Evolutionary conservation across 495 filamentous ascomycete genomes (phyloP), one percentile per base, ranked within the genome.

Genomic region (Zalerion maritima): DNA sequence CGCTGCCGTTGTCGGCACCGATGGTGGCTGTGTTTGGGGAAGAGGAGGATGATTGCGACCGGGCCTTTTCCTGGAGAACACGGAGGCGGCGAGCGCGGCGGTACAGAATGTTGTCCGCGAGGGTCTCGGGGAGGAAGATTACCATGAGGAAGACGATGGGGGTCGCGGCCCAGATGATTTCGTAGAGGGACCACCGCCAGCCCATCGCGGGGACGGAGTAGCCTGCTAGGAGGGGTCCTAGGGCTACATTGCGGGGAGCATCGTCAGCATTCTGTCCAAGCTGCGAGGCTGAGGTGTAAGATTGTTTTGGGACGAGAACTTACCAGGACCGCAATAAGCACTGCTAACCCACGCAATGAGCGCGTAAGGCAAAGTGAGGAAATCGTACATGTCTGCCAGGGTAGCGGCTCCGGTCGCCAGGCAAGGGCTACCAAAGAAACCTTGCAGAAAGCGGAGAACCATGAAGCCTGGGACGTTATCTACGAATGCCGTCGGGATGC

Each of bases 361-460:
- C 4, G 77, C 78, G 43, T 80, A 89, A 0, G 82, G 67, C 11
- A 87, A 62, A 21, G 81, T 64, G 28, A 73, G 55, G 16, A 67
- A 67, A 23, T 61, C 54, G 45, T 85, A 87, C 62, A 85, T 67
- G 44, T 89, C 81, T 16, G 75, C 78, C 6, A 85, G 71, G 2
- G 78, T 79, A 1, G 78, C 82, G 14, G 75, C 78, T 10, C 79
- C 78, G 14, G 81, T 79, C 34, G 67, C 74, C 13, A 89, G 52
- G 48, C 83, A 86, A 1, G 81, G 80, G 22, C 67, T 73, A 5
- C 80, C 80, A 14, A 78, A 68, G 28, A 89, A 54, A 1, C 82
- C 82, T 45, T 73, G 68, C 29, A 89, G 57, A 41, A 89, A 89
- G 1, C 83, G 72, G 26, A 71, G 62, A 8, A 84, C 54, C 27